phyloP scores from a whole-genome alignment of 805 yeast species.

The Sugiyamaella smithiae region DNA sequence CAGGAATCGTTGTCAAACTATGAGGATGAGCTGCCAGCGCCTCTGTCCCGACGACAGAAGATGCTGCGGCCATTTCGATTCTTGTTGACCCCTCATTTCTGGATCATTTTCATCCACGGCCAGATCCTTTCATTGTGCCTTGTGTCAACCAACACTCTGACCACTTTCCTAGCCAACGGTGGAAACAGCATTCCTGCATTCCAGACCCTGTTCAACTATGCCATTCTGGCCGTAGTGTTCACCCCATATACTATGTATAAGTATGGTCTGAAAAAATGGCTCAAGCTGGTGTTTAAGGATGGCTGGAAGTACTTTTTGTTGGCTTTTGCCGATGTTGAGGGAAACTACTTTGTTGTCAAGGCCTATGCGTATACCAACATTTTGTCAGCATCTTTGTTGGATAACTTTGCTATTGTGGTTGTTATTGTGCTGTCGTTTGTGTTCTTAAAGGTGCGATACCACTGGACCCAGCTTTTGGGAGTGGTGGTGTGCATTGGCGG shows the following conservation, averaged over 20 bases:
- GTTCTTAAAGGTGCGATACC: slow-evolving; percentile 43
- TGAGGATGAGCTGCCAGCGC: neutral
- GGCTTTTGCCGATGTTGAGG: slow-evolving; percentile 46
- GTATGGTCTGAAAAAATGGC: slow-evolving; percentile 39
- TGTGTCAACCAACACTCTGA: slow-evolving; percentile 43
- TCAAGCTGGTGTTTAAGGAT: slow-evolving; percentile 31
- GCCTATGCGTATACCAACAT: slow-evolving; percentile 45
- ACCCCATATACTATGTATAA: slow-evolving; percentile 40
- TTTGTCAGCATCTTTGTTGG: slow-evolving; percentile 43
- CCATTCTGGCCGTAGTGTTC: slow-evolving; percentile 37
- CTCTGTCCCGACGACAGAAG: neutral
- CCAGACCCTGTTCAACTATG: slow-evolving; percentile 43
- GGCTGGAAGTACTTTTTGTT: slow-evolving; percentile 44
- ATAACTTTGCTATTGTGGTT: slow-evolving; percentile 45
- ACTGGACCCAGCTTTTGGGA: slow-evolving; percentile 45
- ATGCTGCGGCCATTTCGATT: slow-evolving; percentile 24
- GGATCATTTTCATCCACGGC: slow-evolving; percentile 42
- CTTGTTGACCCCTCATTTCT: slow-evolving; percentile 36
- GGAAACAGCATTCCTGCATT: slow-evolving; percentile 45
- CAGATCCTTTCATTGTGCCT: slow-evolving; percentile 42
- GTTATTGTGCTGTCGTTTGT: slow-evolving; percentile 42
- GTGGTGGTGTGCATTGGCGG: slow-evolving; percentile 42
- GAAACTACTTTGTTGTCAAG: slow-evolving; percentile 45
- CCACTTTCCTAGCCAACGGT: slow-evolving; percentile 38
- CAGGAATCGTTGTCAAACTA: neutral